These are phyloP conservation scores for Magnaporthiopsis rhizophila DNA, from an alignment of 2,329 filamentous ascomycete species.

Conservation along the genomic window DNA sequence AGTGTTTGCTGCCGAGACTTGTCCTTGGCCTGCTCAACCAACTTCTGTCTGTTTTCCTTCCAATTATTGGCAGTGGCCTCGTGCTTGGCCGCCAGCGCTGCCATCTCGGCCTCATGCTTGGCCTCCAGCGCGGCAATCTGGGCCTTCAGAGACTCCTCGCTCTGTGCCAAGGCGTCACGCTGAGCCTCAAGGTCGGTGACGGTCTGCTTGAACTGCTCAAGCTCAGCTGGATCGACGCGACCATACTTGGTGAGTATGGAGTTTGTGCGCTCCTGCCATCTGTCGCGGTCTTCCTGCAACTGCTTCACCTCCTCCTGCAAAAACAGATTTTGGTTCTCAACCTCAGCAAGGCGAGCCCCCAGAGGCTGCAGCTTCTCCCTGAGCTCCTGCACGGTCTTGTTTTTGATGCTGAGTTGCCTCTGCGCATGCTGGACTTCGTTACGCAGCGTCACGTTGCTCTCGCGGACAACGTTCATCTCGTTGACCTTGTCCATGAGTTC, in stretches of 20 bases:
- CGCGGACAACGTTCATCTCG: conserved; percentile 90
- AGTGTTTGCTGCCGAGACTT: conserved; percentile 44
- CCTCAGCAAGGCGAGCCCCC: conserved; percentile 68
- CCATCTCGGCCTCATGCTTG: conserved; percentile 45
- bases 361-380: conserved; percentile 71
- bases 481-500: conserved; percentile 92
- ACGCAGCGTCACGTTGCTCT: conserved; percentile 86
- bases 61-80: conserved; percentile 48
- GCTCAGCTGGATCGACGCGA: conserved; percentile 84
- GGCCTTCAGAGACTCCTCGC: conserved; percentile 42
- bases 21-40: conserved; percentile 57
- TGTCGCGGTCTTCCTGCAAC: conserved; percentile 82
- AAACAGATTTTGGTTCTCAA: conserved; percentile 73
- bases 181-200: conserved; percentile 60
- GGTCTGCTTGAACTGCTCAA: conserved; percentile 79
- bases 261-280: conserved; percentile 93
- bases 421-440: conserved; percentile 78
- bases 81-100: conserved; percentile 41
- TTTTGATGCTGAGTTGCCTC: conserved; percentile 66
- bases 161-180: conserved; percentile 46
- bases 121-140: conserved; percentile 45
- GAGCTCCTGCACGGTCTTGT: conserved; percentile 65
- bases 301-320: conserved; percentile 84
- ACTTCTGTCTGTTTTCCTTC: conserved; percentile 41
- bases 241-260: conserved; percentile 95